Evolutionary conservation across 495 filamentous ascomycete species (phyloP), one percentile per base, ranked within the genome.

Genomic region (Aspergillus leporis): DNA sequence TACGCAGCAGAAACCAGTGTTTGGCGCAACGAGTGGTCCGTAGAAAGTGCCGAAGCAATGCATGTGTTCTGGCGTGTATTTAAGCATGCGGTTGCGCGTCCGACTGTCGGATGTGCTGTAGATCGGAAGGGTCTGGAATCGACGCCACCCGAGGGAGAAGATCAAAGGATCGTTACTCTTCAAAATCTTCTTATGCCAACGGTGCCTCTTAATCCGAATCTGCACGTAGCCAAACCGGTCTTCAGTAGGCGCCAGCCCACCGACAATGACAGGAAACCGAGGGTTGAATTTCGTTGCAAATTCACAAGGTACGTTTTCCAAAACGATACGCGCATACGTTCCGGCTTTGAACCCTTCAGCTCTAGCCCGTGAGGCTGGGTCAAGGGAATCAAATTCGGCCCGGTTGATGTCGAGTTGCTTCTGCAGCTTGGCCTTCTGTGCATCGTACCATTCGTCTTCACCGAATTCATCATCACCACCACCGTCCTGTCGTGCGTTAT

Each of bases 121-220:
- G 50, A 98, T 84, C 0, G 94, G 94, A 59, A 96, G 76, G 4
- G 89, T 84, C 73, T 98, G 94, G 78, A 98, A 98, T 51, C 94
- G 83, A 51, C 94, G 83, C 94, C 94, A 98, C n/a, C 94, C 94
- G 13, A 97, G 83, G 3, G 92, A 96, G 79, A 98, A 97, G 67
- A 98, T 95, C 40, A 98, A 83, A 16, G 94, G 94, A 66, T 98
- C 94, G 63, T 93, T 96, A 18, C 91, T 97, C 76, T 98, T 98
- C 61, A 98, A 78, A 56, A 97, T 97, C 80, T 92, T 96, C 84
- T 98, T 97, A 71, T 98, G 94, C 95, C 95, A 98, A 62, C 94
- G 83, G 69, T 98, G 94, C 58, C 90, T 82, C 82, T 97, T 97
- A 78, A 98, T 97, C 38, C 95, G 85, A 51, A 97, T 84, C 72